Percentiles rank a stretch among this genome's conserved stretches.
Evolutionary conservation across 2,329 filamentous ascomycete species (phyloP).

Genomic region (Periconia sp.): DNA sequence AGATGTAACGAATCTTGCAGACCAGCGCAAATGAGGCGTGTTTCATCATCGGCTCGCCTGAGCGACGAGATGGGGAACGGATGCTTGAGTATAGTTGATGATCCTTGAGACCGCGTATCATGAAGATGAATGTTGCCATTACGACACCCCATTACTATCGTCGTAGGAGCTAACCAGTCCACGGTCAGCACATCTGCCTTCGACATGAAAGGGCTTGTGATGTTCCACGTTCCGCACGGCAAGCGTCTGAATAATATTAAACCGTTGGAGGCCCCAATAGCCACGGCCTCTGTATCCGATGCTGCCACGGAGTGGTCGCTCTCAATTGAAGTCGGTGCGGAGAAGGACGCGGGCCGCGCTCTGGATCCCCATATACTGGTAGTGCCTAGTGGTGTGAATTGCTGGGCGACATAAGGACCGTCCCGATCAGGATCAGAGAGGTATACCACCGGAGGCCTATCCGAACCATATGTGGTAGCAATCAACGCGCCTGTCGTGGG

Average conservation of each 20-base stretch:
- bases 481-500: constrained; percentile 31
- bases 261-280: constrained; percentile 30
- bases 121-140: constrained; percentile 36
- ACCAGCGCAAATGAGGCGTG: constrained; percentile 30
- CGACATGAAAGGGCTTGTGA: constrained; percentile 3
- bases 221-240: constrained; percentile 23
- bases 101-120: constrained; percentile 31
- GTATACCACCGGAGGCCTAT: constrained; percentile 21
- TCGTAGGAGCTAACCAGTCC: constrained; percentile 35
- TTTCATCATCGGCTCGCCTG: constrained; percentile 27
- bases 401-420: constrained; percentile 27
- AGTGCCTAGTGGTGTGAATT: constrained; percentile 28
- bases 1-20: constrained; percentile 28
- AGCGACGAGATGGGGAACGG: constrained; percentile 23
- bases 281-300: constrained; percentile 30
- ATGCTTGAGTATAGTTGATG: constrained; percentile 28
- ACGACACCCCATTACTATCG: constrained; percentile 35
- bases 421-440: constrained; percentile 28
- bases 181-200: constrained; percentile 35
- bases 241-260: constrained; percentile 27
- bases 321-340: constrained; percentile 8
- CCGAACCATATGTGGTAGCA: constrained; percentile 31
- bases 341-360: constrained; percentile 13
- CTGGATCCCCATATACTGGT: constrained; percentile 31
- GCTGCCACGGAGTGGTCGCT: constrained; percentile 19